Evolutionary conservation across 2,329 filamentous ascomycete species (phyloP), one percentile per base, ranked within the genome.

Genomic region (Juglanconis oblonga): DNA sequence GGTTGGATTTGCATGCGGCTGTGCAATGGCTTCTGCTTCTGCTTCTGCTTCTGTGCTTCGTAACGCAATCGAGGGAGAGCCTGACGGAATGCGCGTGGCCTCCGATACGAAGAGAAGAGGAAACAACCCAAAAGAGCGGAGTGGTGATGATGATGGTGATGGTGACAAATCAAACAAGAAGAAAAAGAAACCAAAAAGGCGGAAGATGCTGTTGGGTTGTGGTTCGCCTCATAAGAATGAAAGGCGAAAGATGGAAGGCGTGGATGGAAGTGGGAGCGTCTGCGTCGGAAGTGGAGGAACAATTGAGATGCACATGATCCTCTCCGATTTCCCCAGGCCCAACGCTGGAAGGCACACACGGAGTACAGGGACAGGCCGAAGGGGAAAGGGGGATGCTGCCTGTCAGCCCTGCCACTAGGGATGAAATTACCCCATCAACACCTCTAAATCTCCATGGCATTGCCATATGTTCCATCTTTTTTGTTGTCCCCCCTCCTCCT

Each of bases 1-100:
- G 42, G 58, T 48, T 47, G 54, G 42, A 33, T n/a, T 57, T 6
- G 40, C 38, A 42, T 11, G 58, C 42, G 58, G 58, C 58, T 60
- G 54, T 57, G 58, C 49, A 57, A 60, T 55, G 49, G 35, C 53
- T 51, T 24, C 24, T 58, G 38, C 14, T 13, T 10, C 9, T 11
- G 42, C 42, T 17, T 45, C 42, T 17, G 17, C 17, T 17, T 7
- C 40, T 52, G 49, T 32, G 40, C 55, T 29, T 33, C 49, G 42
- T 45, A 55, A 52, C 29, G 32, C 52, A 56, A 31, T 36, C 51
- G 48, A 32, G 45, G 38, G 56, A 52, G 29, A 29, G 17, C 11
- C 24, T 31, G 29, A 31, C 13, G 54, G 52, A 52, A 17, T 14
- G 35, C 35, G 29, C 38, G 42, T 44, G 32, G n/a, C 24, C n/a